Evolutionary conservation across 2,329 filamentous ascomycete species (phyloP), one percentile per base, ranked within the genome.

Genomic region (Colletotrichum destructivum): DNA sequence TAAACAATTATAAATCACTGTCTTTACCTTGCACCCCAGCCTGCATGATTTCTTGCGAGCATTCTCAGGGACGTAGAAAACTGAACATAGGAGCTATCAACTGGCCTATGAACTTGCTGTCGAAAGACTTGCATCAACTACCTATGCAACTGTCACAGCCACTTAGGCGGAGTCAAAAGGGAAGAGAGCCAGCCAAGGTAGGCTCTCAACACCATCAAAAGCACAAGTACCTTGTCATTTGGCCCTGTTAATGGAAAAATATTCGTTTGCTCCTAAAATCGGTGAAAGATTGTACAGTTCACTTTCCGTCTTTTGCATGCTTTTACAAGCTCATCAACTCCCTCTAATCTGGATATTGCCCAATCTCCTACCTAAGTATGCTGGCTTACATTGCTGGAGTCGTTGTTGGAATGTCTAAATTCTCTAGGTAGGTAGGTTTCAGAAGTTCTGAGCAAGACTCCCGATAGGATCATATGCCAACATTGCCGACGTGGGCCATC

Each of bases 361-460:
- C 16, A 9, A 5, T 21, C 7, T 59, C 7, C 12, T 44, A 15
- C 21, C 40, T 21, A 40, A 16, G n/a, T 15, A 6, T 23, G 40
- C 16, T 6, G 4, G 6, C 31, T 40, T 56, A 16, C 35, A 55
- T 21, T 16, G 5, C 18, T 13, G 12, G 21, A 38, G 18, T 21
- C 31, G 7, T 23, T 21, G 31, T 57, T 42, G 8, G 4, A 35
- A 64, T 35, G 18, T 42, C 18, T 16, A 13, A n/a, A 21, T 15
- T 63, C 51, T 64, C 66, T 9, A 62, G 23, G 38, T 15, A 57
- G 26, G 31, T 35, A 9, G 31, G 31, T 35, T 35, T 56, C 21
- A 26, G 52, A n/a, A 51, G 31, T n/a, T 65, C 35, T 46, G 18
- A 52, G 42, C 31, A 44, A 13, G 21, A 12, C 40, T 47, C 5